A percentile compares a stretch with the other conserved stretches of the same genome.
These are phyloP conservation scores for Hypoxylon fragiforme DNA, from an alignment of 495 filamentous ascomycete genomes.

Conservation along the genomic window DNA sequence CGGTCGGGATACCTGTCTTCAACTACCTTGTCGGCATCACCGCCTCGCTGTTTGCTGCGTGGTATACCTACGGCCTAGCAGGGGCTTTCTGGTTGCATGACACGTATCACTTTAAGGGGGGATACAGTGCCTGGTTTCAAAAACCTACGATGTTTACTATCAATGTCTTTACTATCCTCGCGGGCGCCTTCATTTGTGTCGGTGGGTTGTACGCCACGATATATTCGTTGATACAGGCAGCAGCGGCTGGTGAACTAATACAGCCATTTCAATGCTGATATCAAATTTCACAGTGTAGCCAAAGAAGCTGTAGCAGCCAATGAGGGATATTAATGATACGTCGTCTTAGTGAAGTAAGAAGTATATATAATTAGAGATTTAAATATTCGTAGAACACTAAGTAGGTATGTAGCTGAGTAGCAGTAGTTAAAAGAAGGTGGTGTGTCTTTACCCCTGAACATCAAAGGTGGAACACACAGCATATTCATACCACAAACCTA, in stretches of 20 bases:
- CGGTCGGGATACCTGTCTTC: slow-evolving; percentile 67
- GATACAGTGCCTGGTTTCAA: slow-evolving; percentile 23
- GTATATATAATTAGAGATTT: too few species aligned
- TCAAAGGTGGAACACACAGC: too few species aligned
- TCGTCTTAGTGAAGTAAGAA: too few species aligned
- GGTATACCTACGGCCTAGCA: slow-evolving; percentile 60
- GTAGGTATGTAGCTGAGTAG: too few species aligned
- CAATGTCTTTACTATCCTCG: slow-evolving; percentile 32
- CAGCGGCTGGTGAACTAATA: slow-evolving; percentile 28
- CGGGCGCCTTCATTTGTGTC: slow-evolving; percentile 39
- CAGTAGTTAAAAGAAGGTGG: too few species aligned
- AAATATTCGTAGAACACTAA: too few species aligned
- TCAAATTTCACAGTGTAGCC: not conserved
- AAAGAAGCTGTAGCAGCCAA: too few species aligned
- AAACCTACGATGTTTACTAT: slow-evolving; percentile 28
- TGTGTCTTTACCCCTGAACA: too few species aligned
- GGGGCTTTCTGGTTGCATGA: slow-evolving; percentile 58
- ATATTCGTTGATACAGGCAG: slow-evolving; percentile 25
- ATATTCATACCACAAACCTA: too few species aligned
- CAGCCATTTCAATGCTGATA: slow-evolving; percentile 33
- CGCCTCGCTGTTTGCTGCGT: slow-evolving; percentile 58
- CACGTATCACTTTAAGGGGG: slow-evolving; percentile 23
- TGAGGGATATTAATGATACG: too few species aligned
- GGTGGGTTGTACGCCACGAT: slow-evolving; percentile 37
- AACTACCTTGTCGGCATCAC: slow-evolving; percentile 57